phyloP scores from a whole-genome alignment of 257 asterid species.

The Buddleja alternifolia region DNA sequence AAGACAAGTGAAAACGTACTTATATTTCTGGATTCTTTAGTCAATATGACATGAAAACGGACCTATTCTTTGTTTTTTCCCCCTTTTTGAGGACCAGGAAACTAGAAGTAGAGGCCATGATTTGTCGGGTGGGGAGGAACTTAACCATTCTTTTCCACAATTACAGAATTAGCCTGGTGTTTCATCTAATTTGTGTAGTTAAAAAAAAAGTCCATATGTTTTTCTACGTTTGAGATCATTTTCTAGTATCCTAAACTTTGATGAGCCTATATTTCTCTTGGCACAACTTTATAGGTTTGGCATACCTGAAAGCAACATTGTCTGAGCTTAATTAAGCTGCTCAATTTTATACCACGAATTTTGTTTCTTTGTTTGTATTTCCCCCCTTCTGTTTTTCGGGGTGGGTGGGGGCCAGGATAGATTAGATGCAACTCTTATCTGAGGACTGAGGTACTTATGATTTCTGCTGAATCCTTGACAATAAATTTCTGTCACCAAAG shows the following conservation, averaged over 20 bases:
- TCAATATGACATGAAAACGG: not conserved
- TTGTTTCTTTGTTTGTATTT: constrained; percentile 1
- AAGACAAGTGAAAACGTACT: not conserved
- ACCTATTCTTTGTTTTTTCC: not conserved
- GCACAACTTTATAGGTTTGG: not conserved
- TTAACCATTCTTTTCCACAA: not conserved
- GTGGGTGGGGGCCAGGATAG: not conserved
- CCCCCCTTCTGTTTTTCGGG: not conserved
- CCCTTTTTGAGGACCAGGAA: not conserved
- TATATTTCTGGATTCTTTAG: not conserved
- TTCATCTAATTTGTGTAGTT: not conserved
- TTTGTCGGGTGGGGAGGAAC: not conserved
- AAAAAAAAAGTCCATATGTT: not conserved
- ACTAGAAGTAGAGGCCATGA: not conserved
- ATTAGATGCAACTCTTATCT: not conserved
- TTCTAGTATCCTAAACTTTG: constrained; percentile 1
- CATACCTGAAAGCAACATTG: not conserved
- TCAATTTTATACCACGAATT: not conserved
- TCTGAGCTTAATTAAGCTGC: not conserved
- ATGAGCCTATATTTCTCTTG: no score
- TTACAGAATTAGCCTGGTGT: not conserved
- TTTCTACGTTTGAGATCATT: not conserved
- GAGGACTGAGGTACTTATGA: not conserved
- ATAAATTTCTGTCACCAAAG: not conserved
- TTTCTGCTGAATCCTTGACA: not conserved